Evolutionary conservation across 106 monocot genomes (phyloP), one percentile per base, ranked within the genome.

Genomic region (Allium sativum): DNA sequence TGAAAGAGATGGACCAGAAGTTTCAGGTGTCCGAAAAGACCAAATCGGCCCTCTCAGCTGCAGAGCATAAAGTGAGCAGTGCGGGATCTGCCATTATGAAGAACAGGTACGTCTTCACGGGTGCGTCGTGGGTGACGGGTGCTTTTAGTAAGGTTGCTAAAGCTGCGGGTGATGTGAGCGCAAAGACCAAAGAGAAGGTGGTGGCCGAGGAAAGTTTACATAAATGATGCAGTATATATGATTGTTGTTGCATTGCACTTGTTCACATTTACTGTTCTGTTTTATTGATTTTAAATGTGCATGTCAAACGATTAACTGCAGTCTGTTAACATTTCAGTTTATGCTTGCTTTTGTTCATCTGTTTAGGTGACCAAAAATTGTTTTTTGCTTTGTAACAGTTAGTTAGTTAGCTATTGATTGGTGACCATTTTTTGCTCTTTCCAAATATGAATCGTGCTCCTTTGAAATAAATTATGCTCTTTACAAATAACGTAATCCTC

Each of bases 21-120:
- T 93, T 85, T 51, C 93, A 93, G 48, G 89, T 93, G 22, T 80
- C 89, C 0, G 89, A 93, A 56, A 89, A 93, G 74, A 89, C 89
- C 17, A 85, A 78, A 43, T 78, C 75, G 0, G 85, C 93, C 7
- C 55, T 93, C 44, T 70, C 80, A 10, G 82, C 63, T 17, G 93
- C 93, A 3, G 93, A 93, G 76, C 93, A 93, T 72, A 89, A 78
- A 45, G 77, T 89, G 21, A 85, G 80, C 73, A 74, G 48, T 62
- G 93, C 85, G 0, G 93, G 93, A 7, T 85, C 85, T 0, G 82
- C 93, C 56, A 79, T 93, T 18, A 75, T 89, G 67, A 93, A 79
- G 12, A 93, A 89, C 62, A 80, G 82, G 71, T 89, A 83, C 18
- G 81, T 95, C 10, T 46, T 90, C 48, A 77, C 86, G 4, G 77